phyloP scores from a whole-genome alignment of 148 eudicot species.

The Spergularia bocconei region DNA sequence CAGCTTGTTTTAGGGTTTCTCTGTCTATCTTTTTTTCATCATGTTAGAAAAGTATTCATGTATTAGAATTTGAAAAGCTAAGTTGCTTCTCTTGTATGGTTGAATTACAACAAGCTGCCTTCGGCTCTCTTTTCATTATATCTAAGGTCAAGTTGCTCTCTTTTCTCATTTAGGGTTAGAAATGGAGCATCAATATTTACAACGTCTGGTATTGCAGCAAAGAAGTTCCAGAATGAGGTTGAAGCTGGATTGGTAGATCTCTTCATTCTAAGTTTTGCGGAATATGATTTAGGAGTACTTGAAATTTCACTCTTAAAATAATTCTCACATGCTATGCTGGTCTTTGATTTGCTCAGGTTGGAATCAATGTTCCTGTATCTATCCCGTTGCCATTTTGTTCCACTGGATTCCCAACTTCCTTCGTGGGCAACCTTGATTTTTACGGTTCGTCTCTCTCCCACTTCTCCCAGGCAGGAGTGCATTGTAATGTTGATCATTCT shows the following conservation, averaged over 20 bases:
- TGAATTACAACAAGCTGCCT: neutral
- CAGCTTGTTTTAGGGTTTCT: constrained; percentile 11
- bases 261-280: neutral
- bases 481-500: neutral
- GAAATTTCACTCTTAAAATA: neutral
- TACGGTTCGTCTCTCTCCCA: constrained; percentile 27
- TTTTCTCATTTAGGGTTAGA: constrained; percentile 22
- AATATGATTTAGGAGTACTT: neutral
- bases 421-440: constrained; percentile 29
- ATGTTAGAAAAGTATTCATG: neutral
- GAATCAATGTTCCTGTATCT: constrained; percentile 40
- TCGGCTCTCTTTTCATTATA: neutral
- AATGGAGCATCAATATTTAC: constrained; percentile 46
- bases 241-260: constrained; percentile 38
- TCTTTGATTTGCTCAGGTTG: constrained; percentile 34
- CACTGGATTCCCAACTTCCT: constrained; percentile 28
- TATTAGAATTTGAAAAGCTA: neutral
- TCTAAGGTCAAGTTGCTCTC: neutral
- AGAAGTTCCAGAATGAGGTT: constrained; percentile 42
- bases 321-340: constrained; percentile 7
- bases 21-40: neutral
- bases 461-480: neutral
- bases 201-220: constrained; percentile 35
- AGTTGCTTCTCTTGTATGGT: neutral
- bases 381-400: constrained; percentile 39